These are phyloP conservation scores for Vitis hybrid DNA, from an alignment of 177 flowering plant genomes.

Conservation along the genomic window DNA sequence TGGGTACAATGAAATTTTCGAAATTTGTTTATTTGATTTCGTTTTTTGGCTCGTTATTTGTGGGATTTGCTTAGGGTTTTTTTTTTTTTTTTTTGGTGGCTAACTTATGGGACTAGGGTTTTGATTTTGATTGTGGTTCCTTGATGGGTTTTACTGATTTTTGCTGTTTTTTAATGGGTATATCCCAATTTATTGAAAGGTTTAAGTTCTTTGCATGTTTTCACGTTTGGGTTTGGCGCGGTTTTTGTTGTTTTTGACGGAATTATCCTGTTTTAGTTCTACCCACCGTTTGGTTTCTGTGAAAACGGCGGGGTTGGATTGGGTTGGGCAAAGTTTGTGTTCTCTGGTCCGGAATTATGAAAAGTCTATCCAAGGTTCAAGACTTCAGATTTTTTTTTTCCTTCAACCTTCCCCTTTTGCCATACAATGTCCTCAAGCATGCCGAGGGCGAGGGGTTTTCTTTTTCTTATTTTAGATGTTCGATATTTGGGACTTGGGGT, in stretches of 20 bases:
- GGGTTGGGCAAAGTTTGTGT: too few relatives aligned
- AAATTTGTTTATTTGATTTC: background rate
- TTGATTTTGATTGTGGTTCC: background rate
- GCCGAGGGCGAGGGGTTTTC: too few relatives aligned
- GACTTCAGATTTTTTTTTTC: too few relatives aligned
- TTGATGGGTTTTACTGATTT: background rate
- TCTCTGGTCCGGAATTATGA: too few relatives aligned
- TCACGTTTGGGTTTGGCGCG: background rate
- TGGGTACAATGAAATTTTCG: conserved; percentile 14
- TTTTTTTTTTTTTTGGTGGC: background rate
- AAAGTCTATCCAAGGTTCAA: too few relatives aligned
- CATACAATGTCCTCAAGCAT: too few relatives aligned
- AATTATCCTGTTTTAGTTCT: background rate
- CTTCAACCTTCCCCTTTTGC: too few relatives aligned
- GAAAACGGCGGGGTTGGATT: too few relatives aligned
- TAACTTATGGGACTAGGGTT: conserved; percentile 7
- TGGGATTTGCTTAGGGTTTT: background rate
- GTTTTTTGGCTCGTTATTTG: background rate
- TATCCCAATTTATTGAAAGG: background rate
- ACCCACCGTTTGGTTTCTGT: too few relatives aligned
- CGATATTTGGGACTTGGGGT: background rate
- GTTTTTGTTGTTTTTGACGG: background rate
- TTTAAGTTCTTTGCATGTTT: conserved; percentile 1
- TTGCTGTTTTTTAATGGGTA: conserved; percentile 5
- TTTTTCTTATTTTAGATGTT: conserved; percentile 1